These are phyloP conservation scores for Haplosporangium sp. DNA, from an alignment of 371 early-diverging fungal genomes.

Conservation along the genomic window DNA sequence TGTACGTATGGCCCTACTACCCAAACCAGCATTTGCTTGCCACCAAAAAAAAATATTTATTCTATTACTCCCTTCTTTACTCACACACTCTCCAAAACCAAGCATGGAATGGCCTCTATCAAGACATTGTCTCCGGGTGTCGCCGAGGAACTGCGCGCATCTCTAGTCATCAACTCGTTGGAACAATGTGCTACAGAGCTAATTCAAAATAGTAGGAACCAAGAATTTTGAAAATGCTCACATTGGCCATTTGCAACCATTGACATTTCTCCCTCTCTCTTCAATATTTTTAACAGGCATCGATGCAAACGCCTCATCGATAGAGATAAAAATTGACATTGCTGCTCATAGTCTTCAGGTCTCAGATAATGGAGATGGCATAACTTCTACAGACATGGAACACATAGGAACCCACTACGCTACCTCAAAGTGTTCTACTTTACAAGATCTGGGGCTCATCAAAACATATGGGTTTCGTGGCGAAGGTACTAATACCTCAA, in stretches of 20 bases:
- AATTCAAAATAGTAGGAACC: conserved; percentile 65
- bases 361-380: conserved; percentile 75
- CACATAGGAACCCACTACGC: conserved; percentile 68
- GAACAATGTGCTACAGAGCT: conserved; percentile 71
- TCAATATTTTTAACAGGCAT: conserved; percentile 55
- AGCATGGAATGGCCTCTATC: conserved; percentile 50
- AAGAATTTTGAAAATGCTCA: conserved; percentile 1
- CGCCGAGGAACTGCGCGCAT: conserved; percentile 50
- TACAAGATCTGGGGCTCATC: conserved; percentile 58
- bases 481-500: conserved; percentile 63
- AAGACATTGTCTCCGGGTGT: conserved; percentile 37
- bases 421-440: conserved; percentile 66
- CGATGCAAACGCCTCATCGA: conserved; percentile 67
- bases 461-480: conserved; percentile 79
- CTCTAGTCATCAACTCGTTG: conserved; percentile 63
- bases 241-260: not conserved
- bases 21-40: too few relatives aligned
- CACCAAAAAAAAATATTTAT: not conserved
- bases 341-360: conserved; percentile 67
- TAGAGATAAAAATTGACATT: conserved; percentile 62
- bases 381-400: conserved; percentile 58
- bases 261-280: not conserved
- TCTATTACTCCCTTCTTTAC: not conserved
- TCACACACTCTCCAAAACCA: not conserved
- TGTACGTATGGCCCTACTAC: too few relatives aligned